phyloP scores from a whole-genome alignment of 148 eudicot genomes.

The Nepenthes mirabilis region DNA sequence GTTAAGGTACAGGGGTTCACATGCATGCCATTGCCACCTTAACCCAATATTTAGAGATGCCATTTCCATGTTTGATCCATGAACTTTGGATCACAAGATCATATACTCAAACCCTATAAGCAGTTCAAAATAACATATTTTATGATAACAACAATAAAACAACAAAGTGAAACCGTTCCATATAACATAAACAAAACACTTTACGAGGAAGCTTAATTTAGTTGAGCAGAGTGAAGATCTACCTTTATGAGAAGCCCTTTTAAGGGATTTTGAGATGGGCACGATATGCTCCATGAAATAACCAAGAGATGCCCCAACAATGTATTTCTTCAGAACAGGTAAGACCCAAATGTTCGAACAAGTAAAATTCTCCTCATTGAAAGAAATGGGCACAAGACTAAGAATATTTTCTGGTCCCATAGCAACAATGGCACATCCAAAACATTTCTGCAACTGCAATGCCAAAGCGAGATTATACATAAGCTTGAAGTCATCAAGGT shows the following conservation, averaged over 20 bases:
- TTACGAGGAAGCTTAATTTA: no score
- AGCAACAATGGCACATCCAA: constrained; percentile 76
- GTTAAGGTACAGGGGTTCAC: no score
- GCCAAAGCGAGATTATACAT: constrained; percentile 2
- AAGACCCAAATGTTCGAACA: constrained; percentile 74
- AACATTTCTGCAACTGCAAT: constrained; percentile 69
- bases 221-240: background rate
- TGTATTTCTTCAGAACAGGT: constrained; percentile 53
- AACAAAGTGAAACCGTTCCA: no score
- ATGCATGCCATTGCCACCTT: no score
- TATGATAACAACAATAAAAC: no score
- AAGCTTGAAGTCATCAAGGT: constrained; percentile 1
- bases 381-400: constrained; percentile 44
- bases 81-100: no score
- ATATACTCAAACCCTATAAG: no score
- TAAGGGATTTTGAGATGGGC: constrained; percentile 62
- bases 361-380: constrained; percentile 30
- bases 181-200: no score
- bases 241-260: constrained; percentile 55
- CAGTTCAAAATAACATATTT: no score
- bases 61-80: no score
- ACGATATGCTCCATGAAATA: constrained; percentile 68
- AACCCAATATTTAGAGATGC: no score
- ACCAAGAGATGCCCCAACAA: constrained; percentile 50
- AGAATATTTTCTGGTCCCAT: constrained; percentile 77